These are phyloP conservation scores for Amaranthus tricolor DNA, from an alignment of 179 eudicot genomes.

Conservation along the genomic window DNA sequence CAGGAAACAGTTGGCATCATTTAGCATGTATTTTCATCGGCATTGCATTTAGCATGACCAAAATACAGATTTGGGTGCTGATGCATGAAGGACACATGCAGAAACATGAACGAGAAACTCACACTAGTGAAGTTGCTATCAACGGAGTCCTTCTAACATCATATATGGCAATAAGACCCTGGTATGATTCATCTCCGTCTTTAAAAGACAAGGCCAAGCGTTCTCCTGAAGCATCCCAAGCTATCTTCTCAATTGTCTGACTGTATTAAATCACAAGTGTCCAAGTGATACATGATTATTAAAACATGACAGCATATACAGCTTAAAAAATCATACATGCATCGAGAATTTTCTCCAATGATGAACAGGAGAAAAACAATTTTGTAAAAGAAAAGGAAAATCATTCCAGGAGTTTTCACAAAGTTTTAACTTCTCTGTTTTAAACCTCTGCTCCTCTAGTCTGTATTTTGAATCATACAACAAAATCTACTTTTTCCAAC, in stretches of 20 bases:
- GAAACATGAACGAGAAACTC: conserved; percentile 31
- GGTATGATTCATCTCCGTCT: conserved; percentile 78
- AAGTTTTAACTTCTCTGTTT: not conserved
- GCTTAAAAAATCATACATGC: not conserved
- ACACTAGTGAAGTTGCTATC: conserved; percentile 82
- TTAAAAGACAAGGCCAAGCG: conserved; percentile 81
- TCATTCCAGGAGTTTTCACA: not conserved
- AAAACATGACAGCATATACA: conserved; percentile 6
- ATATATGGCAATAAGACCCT: conserved; percentile 84
- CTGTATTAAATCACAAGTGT: conserved; percentile 40
- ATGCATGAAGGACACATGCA: not conserved
- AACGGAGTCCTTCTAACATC: conserved; percentile 82
- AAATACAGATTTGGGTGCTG: conserved; percentile 7
- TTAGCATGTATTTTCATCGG: not conserved
- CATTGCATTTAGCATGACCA: not conserved
- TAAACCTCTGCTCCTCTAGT: too few species aligned
- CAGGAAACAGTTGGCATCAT: conserved; percentile 10
- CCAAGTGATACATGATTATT: conserved; percentile 5
- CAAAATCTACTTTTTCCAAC: not conserved
- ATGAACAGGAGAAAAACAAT: not conserved
- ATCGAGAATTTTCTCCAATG: not conserved
- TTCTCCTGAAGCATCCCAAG: conserved; percentile 99
- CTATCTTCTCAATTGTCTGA: conserved; percentile 74
- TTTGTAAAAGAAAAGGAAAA: not conserved
- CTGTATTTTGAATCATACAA: too few species aligned